Evolutionary conservation across 768 basidiomycete genomes (phyloP).

Genomic region (Rhodotorula graminis): DNA sequence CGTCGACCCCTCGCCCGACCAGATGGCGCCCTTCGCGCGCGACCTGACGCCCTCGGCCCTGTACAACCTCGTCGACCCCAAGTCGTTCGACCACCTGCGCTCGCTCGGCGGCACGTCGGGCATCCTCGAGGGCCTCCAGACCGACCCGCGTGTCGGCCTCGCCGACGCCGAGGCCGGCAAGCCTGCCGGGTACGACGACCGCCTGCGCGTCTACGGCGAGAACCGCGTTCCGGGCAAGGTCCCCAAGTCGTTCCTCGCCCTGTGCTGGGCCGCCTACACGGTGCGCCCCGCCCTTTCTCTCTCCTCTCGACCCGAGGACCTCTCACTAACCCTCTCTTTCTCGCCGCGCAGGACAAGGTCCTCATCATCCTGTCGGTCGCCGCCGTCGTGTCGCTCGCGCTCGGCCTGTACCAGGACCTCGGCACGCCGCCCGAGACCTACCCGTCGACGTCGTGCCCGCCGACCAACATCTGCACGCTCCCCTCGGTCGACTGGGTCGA

Average conservation of each 20-base stretch:
- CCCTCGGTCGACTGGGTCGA: slow-evolving; percentile 96
- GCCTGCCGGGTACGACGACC: slow-evolving; percentile 45
- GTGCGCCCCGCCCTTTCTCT: neutral
- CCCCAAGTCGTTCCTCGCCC: slow-evolving; percentile 62
- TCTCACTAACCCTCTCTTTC: neutral
- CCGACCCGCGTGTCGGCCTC: slow-evolving; percentile 52
- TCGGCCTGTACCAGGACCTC: slow-evolving; percentile 91
- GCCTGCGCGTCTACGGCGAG: slow-evolving; percentile 65
- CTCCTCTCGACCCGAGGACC: neutral
- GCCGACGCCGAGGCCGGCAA: slow-evolving; percentile 4
- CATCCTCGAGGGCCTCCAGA: slow-evolving; percentile 69
- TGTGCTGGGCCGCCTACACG: slow-evolving; percentile 69
- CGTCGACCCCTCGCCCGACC: slow-evolving; percentile 25
- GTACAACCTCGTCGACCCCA: slow-evolving; percentile 71
- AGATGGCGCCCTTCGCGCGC: slow-evolving; percentile 38
- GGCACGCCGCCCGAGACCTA: slow-evolving; percentile 59
- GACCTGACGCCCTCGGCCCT: slow-evolving; percentile 36
- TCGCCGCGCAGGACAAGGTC: slow-evolving; percentile 68
- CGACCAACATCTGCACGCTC: slow-evolving; percentile 47
- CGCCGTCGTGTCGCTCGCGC: slow-evolving; percentile 83
- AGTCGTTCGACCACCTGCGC: slow-evolving; percentile 63
- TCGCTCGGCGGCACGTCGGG: slow-evolving; percentile 66
- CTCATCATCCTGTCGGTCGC: slow-evolving; percentile 85
- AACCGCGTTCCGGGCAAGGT: slow-evolving; percentile 69
- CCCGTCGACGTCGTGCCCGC: slow-evolving; percentile 32